Evolutionary conservation across 805 yeast species (phyloP).

Genomic region (Wickerhamomyces ciferrii): DNA sequence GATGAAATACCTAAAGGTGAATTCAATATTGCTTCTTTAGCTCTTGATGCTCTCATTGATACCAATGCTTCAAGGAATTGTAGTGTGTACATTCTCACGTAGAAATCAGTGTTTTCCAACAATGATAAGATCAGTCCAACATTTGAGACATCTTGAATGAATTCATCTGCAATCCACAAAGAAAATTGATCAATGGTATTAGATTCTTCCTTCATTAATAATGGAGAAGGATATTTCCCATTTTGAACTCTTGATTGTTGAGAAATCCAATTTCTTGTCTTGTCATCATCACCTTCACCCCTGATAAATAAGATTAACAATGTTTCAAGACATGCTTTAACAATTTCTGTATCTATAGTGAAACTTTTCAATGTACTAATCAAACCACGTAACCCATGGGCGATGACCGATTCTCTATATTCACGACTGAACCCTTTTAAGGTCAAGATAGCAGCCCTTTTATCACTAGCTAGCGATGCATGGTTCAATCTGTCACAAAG

Average conservation of each 20-base stretch:
- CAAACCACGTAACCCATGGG: conserved; percentile 75
- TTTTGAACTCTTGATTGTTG: conserved; percentile 68
- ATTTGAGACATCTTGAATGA: conserved; percentile 51
- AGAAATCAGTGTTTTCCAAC: conserved; percentile 58
- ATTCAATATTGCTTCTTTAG: conserved; percentile 67
- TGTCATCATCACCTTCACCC: conserved; percentile 57
- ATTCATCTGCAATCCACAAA: conserved; percentile 91
- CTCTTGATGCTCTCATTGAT: conserved; percentile 65
- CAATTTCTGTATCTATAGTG: conserved; percentile 60
- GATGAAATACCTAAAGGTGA: conserved; percentile 79
- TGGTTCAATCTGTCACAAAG: conserved; percentile 83
- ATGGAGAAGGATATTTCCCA: conserved; percentile 77
- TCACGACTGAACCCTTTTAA: conserved; percentile 85
- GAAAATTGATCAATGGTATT: conserved; percentile 74
- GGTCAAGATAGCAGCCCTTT: conserved; percentile 88
- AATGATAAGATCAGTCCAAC: conserved; percentile 35
- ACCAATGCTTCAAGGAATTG: conserved; percentile 83
- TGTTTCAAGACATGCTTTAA: conserved; percentile 82
- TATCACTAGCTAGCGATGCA: conserved; percentile 75
- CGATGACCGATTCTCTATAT: conserved; percentile 85
- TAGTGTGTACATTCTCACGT: conserved; percentile 71
- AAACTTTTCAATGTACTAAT: conserved; percentile 63
- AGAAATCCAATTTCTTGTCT: conserved; percentile 67
- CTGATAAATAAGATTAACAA: conserved; percentile 74
- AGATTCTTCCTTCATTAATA: conserved; percentile 44